Evolutionary conservation across 2,329 filamentous ascomycete genomes (phyloP), one percentile per base, ranked within the genome.

Genomic region (Diaporthe sp.): DNA sequence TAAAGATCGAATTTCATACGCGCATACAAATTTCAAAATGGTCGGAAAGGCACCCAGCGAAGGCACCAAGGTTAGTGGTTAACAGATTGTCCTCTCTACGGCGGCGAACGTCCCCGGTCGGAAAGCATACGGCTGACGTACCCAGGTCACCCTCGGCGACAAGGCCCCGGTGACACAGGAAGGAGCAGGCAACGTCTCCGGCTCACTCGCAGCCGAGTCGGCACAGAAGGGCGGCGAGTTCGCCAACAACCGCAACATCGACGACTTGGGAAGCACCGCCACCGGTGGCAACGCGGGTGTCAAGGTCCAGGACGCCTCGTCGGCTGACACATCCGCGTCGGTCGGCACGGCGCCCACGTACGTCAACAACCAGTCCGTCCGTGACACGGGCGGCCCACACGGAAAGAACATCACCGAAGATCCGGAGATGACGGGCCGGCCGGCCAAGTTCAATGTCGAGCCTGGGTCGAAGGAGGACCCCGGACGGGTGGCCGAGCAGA

Each of bases 171-270:
- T 80, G 1, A 88, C 87, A 74, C 81, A 85, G 22, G 94, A 97
- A 82, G 85, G 87, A 19, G 85, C 92, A 7, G 95, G 95, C 70
- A 79, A 86, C 35, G 88, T 96, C 58, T 85, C 88, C 19, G 93
- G 93, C 83, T 96, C 94, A 9, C 91, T 97, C 7, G 95, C 95
- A 15, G 92, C 91, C 74, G 92, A 96, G 80, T 97, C 94, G 0
- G 84, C 91, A 75, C 84, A 86, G 61, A 78, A 85, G 30, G 88
- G 88, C 74, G 94, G 93, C 77, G 85, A 82, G 17, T 95, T 94
- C 79, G 85, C 88, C 54, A 82, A 87, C 73, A 94, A 94, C 83
- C 85, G 87, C 33, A 76, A 73, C 50, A 57, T 76, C 57, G 15
- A 55, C 40, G 30, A 61, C 8, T 40, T 42, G 25, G 69, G 40